Conservation (phyloP, 2,329 filamentous ascomycete species). For the Curvularia hawaiiensis region DNA sequence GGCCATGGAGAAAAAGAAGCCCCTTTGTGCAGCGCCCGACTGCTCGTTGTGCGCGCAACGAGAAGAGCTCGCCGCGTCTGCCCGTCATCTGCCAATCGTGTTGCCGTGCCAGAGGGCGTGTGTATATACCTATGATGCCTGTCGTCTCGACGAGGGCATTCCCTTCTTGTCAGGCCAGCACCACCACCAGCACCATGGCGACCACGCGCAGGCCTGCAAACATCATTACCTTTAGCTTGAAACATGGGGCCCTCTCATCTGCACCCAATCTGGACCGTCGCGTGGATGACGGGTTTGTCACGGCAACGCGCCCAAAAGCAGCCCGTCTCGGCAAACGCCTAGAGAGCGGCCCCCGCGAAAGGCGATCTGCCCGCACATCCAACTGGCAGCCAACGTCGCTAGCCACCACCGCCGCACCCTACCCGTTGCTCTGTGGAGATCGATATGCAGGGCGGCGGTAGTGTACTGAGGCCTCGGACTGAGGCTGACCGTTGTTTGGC, state of each 20-base stretch:
- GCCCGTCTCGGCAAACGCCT: slow-evolving; percentile 1
- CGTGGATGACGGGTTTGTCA: slow-evolving; percentile 1
- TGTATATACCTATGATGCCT: background rate
- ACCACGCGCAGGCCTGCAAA: background rate
- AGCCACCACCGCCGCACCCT: slow-evolving; percentile 11
- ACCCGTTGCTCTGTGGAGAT: slow-evolving; percentile 12
- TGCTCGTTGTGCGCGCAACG: background rate
- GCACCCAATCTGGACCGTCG: background rate
- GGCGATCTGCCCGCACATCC: background rate
- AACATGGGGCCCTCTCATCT: background rate
- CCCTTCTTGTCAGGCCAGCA: background rate
- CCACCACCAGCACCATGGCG: background rate
- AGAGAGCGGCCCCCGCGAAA: background rate
- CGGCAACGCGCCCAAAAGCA: slow-evolving; percentile 13
- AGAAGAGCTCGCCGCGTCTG: background rate
- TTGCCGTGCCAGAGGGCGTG: background rate
- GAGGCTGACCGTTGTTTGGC: background rate
- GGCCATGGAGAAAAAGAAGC: slow-evolving; percentile 5
- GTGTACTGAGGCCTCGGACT: background rate
- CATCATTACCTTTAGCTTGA: background rate
- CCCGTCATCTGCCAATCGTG: background rate
- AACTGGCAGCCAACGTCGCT: slow-evolving; percentile 11
- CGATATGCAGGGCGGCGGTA: slow-evolving; percentile 18
- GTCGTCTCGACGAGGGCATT: background rate
- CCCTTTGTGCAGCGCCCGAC: slow-evolving; percentile 1